Evolutionary conservation across 2,329 filamentous ascomycete genomes (phyloP).

Genomic region (Ustilaginoidea virens): DNA sequence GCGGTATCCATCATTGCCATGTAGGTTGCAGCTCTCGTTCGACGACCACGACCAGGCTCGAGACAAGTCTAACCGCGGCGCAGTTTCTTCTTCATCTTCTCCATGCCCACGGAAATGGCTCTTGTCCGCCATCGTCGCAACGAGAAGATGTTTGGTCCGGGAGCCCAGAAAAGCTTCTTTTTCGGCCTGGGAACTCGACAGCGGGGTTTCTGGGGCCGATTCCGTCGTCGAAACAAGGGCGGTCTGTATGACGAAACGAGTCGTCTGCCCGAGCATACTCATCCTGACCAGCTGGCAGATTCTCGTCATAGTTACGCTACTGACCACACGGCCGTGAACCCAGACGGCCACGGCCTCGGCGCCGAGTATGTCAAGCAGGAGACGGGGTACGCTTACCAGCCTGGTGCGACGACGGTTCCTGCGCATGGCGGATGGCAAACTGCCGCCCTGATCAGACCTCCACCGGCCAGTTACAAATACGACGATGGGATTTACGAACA

Average conservation of each 20-base stretch:
- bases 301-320: constrained; percentile 26
- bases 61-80: not conserved
- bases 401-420: not conserved
- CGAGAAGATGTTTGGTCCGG: constrained; percentile 53
- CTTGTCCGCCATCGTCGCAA: constrained; percentile 58
- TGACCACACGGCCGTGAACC: constrained; percentile 19
- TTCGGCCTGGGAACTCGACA: constrained; percentile 24
- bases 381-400: constrained; percentile 11
- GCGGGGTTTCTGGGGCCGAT: constrained; percentile 17
- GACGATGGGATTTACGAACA: constrained; percentile 22
- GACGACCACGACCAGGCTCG: not conserved
- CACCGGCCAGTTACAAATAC: constrained; percentile 17
- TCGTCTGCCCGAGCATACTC: constrained; percentile 23
- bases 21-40: constrained; percentile 27
- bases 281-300: constrained; percentile 22
- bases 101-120: constrained; percentile 51
- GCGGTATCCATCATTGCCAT: constrained; percentile 65
- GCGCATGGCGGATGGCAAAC: constrained; percentile 1
- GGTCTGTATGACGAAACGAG: constrained; percentile 12
- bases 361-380: constrained; percentile 13
- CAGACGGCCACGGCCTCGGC: constrained; percentile 13
- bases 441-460: constrained; percentile 3
- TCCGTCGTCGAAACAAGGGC: constrained; percentile 15
- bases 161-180: constrained; percentile 40
- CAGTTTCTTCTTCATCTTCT: constrained; percentile 61